A percentile compares a stretch with the other conserved stretches of the same genome.
These are phyloP conservation scores for Erigeron philadelphicus DNA, from an alignment of 140 eudicot species.

Conservation along the genomic window DNA sequence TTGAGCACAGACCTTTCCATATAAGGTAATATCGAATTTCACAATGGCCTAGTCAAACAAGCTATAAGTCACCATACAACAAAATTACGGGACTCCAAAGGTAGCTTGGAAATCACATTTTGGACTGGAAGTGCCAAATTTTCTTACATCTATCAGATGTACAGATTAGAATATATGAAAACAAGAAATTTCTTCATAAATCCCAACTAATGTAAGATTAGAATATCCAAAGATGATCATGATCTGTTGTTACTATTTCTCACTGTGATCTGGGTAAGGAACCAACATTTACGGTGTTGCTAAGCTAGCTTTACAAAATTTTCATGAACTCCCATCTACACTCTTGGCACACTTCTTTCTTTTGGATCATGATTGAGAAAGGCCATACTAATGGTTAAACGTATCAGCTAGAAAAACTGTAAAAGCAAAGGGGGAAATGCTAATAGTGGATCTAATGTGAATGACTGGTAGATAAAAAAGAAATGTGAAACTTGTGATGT, in stretches of 20 bases:
- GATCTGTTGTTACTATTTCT: neutral
- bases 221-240: constrained; percentile 16
- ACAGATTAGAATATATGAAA: neutral
- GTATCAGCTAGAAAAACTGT: neutral
- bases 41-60: no score
- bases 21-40: no score
- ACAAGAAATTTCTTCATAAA: neutral
- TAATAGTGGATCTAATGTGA: constrained; percentile 6
- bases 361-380: neutral
- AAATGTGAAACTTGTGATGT: neutral
- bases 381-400: neutral
- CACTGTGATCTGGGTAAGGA: neutral
- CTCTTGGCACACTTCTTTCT: constrained; percentile 18
- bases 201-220: neutral
- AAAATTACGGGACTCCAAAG: neutral
- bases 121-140: neutral
- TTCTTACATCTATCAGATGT: neutral
- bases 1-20: no score
- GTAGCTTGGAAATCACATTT: constrained; percentile 7
- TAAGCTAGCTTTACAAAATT: constrained; percentile 13
- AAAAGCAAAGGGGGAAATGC: neutral
- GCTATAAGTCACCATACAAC: neutral
- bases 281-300: constrained; percentile 3
- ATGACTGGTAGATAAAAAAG: neutral
- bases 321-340: constrained; percentile 5